Base-by-base conservation (phyloP, 148 eudicot species). In the Cornus kousa region DNA sequence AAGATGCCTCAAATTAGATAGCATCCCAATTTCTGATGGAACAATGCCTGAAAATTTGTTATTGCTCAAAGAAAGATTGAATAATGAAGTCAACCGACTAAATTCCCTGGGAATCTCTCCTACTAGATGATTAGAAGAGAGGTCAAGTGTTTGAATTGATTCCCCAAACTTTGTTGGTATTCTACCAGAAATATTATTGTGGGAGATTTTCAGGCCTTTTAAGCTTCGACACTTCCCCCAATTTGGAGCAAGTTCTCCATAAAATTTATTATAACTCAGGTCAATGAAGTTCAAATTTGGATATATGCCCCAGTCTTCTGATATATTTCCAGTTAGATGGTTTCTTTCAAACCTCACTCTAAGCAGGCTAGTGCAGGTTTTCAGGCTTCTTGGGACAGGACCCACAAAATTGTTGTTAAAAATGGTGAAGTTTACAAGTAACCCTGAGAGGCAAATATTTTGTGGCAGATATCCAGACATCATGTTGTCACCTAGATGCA, bases 271-370 rank as follows among this genome's bases (percentile, higher is more conserved):
- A 28, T 75, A 4, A 20, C 77, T 75, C 48, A 75, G 20, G 35
- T 75, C 69, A 22, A 75, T 75, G 35, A 22, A 75, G 9, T 33
- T 10, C 77, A 75, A 20, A 2, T 60, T 22, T 17, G 77, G 77
- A 64, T 75, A 75, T 53, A 62, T 64, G 11, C 77, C 77, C 62
- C 62, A 75, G 17, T 32, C 77, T 62, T 75, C 77, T 2, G 77
- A 57, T 32, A 74, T 31, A 43, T 74, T 53, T 14, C 77, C 77
- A 7, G 40, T 55, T 23, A 74, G 31, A 5, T 48, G 66, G 23
- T 74, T 74, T 13, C 22, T 55, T 55, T 74, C 77, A 55, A 59
- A 11, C 22, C 77, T 35, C 14, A 64, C 50, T 39, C 77, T 75
- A 7, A 31, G 0, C 14, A 75, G 35, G 64, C 77, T 75, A 33